Base-by-base conservation (phyloP, 192 early-diverging fungal genomes). In the Spizellomyces punctatus region DNA sequence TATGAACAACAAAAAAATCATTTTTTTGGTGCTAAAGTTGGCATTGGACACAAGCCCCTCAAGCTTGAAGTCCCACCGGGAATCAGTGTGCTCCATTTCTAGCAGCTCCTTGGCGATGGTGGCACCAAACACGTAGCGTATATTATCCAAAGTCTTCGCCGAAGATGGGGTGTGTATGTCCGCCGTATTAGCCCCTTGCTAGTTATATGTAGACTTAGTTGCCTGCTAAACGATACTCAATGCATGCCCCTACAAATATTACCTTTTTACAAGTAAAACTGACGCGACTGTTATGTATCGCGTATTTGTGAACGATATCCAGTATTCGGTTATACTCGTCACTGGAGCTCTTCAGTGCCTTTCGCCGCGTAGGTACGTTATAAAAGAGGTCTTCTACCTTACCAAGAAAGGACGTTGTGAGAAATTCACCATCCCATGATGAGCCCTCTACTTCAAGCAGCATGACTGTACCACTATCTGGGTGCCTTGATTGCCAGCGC, bases 301-400 rank as follows among this genome's bases (percentile, higher is more conserved):
- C 91, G 75, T 99, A 99, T n/a, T 89, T 79, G 52, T 88, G 90
- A 19, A 98, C 89, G 43, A 99, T 86, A 66, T 97, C 94, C 58
- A 96, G 71, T 62, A 98, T 94, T 48, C 90, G 81, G 71, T 89
- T 91, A 73, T 99, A 98, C 70, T 98, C 96, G 17, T 98, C 95
- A 10, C 80, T 87, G 0, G 88, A 70, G 69, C 91, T 95, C 62
- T 91, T 94, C 22, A 98, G 76, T 6, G 98, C 95, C 46, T 89
- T 92, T 56, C 86, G 83, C 21, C 98, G 89, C 8, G 89, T 93
- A 27, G 91, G 88, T 5, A 94, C 88, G 76, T 97, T 99, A 79
- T 92, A 98, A 75, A 99, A 99, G 63, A 99, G 73, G 70, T 98
- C 95, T 76, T 99, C 96, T 12, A 89, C 90, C 91, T 93, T 19